Base-by-base conservation (phyloP, 192 early-diverging fungal species). In the Phycomyces blakesleeanus region DNA sequence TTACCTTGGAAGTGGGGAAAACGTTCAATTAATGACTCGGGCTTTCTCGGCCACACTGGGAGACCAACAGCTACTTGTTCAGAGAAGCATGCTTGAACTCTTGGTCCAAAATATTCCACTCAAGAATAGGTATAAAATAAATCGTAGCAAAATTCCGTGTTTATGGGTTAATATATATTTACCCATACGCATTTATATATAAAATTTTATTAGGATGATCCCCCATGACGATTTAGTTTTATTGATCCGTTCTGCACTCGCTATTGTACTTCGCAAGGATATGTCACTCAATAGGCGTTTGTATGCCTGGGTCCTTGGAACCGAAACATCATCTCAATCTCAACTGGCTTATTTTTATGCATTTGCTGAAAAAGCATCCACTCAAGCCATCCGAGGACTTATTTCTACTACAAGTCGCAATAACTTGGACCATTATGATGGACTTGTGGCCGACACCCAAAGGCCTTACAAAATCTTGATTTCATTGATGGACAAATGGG, bases 281-380 rank as follows among this genome's bases (percentile, higher is more conserved):
- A 96, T 96, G 92, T 94, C 94, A 21, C 81, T 98, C 15, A 98
- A 94, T 63, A 73, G 93, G 51, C 71, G 96, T 39, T 77, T 98
- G n/a, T 96, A 95, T 69, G 81, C 91, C 3, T 98, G 95, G 95
- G 70, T 98, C 10, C 67, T 91, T 40, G 90, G 91, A 15, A 78
- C 54, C 34, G 57, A 64, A 39, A 27, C 29, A 18, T 27, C 51
- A 34, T 27, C 57, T 11, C 65, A 72, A 25, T 60, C 84, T 24
- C 79, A 84, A 40, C 51, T 76, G 0, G 54, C 52, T 1, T 80
- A 87, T 49, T 88, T 93, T 54, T 56, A 71, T 2, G 63, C 74
- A 9, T 78, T 80, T 57, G 84, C 78, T 26, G 82, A 85, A 55
- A 42, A 57, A 6, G 78, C 76, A 9, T 50, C 86, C 21, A 74